Conservation (phyloP, 140 eudicot species). For the Oenanthe javanica region DNA sequence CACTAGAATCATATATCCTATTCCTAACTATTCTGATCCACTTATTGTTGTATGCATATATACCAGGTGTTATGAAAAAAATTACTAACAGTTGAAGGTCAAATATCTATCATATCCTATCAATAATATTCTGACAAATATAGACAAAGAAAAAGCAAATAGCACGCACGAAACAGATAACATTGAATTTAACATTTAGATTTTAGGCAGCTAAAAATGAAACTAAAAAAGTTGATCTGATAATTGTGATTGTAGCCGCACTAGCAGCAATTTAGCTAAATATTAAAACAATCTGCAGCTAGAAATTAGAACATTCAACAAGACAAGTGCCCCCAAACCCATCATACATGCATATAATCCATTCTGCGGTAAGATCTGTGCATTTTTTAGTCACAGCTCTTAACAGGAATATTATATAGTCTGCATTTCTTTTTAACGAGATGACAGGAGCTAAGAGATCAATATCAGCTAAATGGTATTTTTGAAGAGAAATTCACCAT, state of each 20-base stretch:
- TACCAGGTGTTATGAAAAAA: not conserved
- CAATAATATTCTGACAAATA: too few relatives aligned
- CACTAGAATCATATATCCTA: not conserved
- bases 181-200: not conserved
- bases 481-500: not conserved
- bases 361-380: not conserved
- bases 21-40: not conserved
- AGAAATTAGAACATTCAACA: not conserved
- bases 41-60: not conserved
- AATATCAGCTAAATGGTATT: not conserved
- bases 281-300: not conserved
- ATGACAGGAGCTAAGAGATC: conserved; percentile 1
- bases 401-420: not conserved
- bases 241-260: not conserved
- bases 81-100: not conserved
- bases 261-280: not conserved
- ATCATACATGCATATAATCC: not conserved
- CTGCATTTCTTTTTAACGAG: not conserved
- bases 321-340: not conserved
- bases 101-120: not conserved
- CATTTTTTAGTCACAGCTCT: not conserved
- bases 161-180: not conserved
- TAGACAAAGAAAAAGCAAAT: not conserved
- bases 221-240: not conserved
- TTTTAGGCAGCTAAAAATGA: not conserved